Evolutionary conservation across 2,329 filamentous ascomycete genomes (phyloP).

Genomic region (Ampelomyces quisqualis): DNA sequence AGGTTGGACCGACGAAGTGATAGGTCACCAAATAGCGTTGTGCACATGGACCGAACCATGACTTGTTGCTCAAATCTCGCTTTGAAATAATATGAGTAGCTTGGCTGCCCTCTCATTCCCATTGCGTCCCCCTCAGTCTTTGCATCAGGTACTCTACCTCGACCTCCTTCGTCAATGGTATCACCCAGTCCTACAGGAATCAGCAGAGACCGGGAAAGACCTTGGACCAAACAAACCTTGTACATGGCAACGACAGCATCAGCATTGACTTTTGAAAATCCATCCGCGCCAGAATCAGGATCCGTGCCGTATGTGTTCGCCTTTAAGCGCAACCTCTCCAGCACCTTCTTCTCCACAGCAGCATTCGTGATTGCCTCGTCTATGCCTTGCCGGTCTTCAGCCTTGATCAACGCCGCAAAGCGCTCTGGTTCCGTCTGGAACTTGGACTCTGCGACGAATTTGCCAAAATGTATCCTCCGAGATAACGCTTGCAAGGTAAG

Average conservation of each 20-base stretch:
- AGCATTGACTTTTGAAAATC: slow-evolving; percentile 80
- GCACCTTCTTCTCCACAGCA: slow-evolving; percentile 85
- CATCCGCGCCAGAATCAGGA: slow-evolving; percentile 63
- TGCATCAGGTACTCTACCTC: slow-evolving; percentile 99
- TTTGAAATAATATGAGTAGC: too few relatives aligned
- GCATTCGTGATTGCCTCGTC: slow-evolving; percentile 87
- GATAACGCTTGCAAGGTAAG: slow-evolving; percentile 85
- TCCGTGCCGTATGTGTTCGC: slow-evolving; percentile 92
- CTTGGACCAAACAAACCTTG: too few relatives aligned
- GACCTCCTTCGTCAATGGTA: slow-evolving; percentile 95
- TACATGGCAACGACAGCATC: slow-evolving; percentile 62
- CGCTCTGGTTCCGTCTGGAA: slow-evolving; percentile 78
- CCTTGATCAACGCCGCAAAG: slow-evolving; percentile 81
- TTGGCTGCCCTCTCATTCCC: slow-evolving; percentile 40
- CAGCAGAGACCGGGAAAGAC: too few relatives aligned
- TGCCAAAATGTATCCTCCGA: slow-evolving; percentile 92
- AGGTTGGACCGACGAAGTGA: too few relatives aligned
- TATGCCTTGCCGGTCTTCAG: slow-evolving; percentile 76
- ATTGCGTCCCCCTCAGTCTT: slow-evolving; percentile 63
- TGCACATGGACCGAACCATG: too few relatives aligned
- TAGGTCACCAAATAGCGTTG: too few relatives aligned
- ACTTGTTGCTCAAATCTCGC: too few relatives aligned
- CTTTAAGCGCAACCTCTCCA: slow-evolving; percentile 84
- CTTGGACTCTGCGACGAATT: slow-evolving; percentile 96
- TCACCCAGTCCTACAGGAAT: slow-evolving; percentile 83